Evolutionary conservation across 129 eudicot genomes (phyloP).

Genomic region (Helianthus tuberosus): DNA sequence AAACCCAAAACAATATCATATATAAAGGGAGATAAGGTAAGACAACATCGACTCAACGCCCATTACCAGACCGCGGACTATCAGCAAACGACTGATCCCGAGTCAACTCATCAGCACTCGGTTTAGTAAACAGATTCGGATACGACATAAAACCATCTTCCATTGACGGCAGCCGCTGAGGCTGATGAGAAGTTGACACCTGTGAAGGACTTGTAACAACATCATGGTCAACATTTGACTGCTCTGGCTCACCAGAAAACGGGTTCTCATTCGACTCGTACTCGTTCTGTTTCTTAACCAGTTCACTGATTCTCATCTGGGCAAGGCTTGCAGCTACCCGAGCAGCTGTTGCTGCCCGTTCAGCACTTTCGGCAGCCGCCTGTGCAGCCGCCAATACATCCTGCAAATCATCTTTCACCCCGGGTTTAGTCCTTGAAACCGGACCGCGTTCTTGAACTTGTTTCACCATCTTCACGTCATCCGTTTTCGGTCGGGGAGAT

Average conservation of each 20-base stretch:
- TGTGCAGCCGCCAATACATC: conserved; percentile 78
- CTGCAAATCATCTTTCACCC: conserved; percentile 56
- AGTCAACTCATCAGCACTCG: conserved; percentile 40
- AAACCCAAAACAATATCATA: conserved; percentile 1
- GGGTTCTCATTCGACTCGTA: conserved; percentile 59
- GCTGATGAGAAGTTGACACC: conserved; percentile 41
- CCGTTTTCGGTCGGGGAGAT: conserved; percentile 39
- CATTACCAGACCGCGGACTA: conserved; percentile 29
- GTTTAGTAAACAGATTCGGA: conserved; percentile 69
- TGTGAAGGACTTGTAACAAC: conserved; percentile 26
- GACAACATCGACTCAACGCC: conserved; percentile 24
- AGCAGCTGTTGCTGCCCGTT: conserved; percentile 87
- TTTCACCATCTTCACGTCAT: conserved; percentile 25
- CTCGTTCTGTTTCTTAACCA: conserved; percentile 48
- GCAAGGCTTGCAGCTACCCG: conserved; percentile 89
- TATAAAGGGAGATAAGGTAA: conserved; percentile 5
- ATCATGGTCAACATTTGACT: conserved; percentile 25
- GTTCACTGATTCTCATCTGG: conserved; percentile 67
- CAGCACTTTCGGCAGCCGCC: conserved; percentile 90
- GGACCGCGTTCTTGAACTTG: conserved; percentile 37
- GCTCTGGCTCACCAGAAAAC: conserved; percentile 32
- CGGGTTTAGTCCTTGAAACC: conserved; percentile 38
- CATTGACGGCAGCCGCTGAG: conserved; percentile 72
- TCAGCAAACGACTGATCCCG: conserved; percentile 51
- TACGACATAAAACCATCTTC: conserved; percentile 84